Base-by-base conservation (phyloP, 176 grass and related monocot species). In the Chloris gayana region DNA sequence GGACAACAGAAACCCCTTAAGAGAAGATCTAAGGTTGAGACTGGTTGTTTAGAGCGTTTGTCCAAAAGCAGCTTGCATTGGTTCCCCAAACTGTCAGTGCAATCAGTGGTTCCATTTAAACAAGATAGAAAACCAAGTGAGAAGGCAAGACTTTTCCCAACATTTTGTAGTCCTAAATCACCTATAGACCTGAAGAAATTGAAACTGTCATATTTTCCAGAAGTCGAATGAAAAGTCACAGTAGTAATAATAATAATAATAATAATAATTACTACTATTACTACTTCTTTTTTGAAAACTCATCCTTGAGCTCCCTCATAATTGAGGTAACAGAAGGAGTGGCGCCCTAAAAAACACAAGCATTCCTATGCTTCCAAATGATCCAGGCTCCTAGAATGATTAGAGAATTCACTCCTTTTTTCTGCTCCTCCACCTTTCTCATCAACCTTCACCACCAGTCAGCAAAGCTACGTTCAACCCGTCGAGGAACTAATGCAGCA, bases 81-180 rank as follows among this genome's bases (percentile, higher is more conserved):
- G 47, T 56, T 67, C 46, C 69, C 85, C 30, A 72, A 22, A 68
- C 73, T 88, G 69, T 84, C 77, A 62, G 75, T 75, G 62, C 14
- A 57, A 72, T 67, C 62, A 64, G 75, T 87, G 46, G 70, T 92
- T 82, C 85, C 90, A 87, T 88, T 88, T 84, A 98, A 89, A 76
- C 95, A 98, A 85, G 86, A 98, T 67, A 98, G 81, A 82, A 91
- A 94, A 67, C 95, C 95, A 89, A 98, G 88, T 50, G 92, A 98
- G 70, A 92, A 81, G 39, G 91, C 80, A 35, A 92, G 81, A 69
- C 44, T 85, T 98, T 82, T 98, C 37, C 80, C 68, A 14, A 85
- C 45, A 69, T 79, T 71, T 56, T 79, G 57, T 38, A 61, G 76
- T 70, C 59, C 85, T 85, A 75, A 66, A 88, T 66, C 64, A 92